Evolutionary conservation across 352 stramenopile genomes (phyloP).

Genomic region (Peronospora farinosa): DNA sequence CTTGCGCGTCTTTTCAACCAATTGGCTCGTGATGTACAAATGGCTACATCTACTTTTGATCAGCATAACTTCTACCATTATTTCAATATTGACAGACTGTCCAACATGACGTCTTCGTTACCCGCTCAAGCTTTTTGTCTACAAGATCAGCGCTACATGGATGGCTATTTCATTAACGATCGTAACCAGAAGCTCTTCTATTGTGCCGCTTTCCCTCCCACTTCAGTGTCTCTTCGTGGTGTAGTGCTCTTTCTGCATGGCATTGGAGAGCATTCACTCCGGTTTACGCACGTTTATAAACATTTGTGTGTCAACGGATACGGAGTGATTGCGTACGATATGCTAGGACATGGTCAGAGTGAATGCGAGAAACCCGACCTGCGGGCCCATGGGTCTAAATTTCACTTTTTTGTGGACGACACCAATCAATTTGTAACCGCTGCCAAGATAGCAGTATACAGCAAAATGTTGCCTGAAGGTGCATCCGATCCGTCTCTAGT

Average conservation of each 20-base stretch:
- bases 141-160: slow-evolving; percentile 24
- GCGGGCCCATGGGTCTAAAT: slow-evolving; percentile 43
- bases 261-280: slow-evolving; percentile 53
- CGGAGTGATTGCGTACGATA: slow-evolving; percentile 58
- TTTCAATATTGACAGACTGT: too few relatives aligned
- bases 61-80: too few relatives aligned
- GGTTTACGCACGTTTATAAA: slow-evolving; percentile 56
- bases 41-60: too few relatives aligned
- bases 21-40: too few relatives aligned
- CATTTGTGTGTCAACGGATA: slow-evolving; percentile 39
- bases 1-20: too few relatives aligned
- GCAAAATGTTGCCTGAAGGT: slow-evolving; percentile 26
- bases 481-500: slow-evolving; percentile 26
- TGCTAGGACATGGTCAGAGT: slow-evolving; percentile 51
- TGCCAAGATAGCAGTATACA: slow-evolving; percentile 35
- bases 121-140: slow-evolving; percentile 12
- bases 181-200: slow-evolving; percentile 55
- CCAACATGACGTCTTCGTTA: background rate
- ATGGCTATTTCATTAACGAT: slow-evolving; percentile 42
- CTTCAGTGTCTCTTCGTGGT: slow-evolving; percentile 26
- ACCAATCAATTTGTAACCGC: slow-evolving; percentile 51
- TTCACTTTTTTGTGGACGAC: slow-evolving; percentile 64
- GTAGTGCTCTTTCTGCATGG: slow-evolving; percentile 61
- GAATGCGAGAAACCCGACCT: slow-evolving; percentile 33
- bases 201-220: slow-evolving; percentile 38